phyloP scores from a whole-genome alignment of 192 early-diverging fungal species.

The Helicostylum pulchrum region DNA sequence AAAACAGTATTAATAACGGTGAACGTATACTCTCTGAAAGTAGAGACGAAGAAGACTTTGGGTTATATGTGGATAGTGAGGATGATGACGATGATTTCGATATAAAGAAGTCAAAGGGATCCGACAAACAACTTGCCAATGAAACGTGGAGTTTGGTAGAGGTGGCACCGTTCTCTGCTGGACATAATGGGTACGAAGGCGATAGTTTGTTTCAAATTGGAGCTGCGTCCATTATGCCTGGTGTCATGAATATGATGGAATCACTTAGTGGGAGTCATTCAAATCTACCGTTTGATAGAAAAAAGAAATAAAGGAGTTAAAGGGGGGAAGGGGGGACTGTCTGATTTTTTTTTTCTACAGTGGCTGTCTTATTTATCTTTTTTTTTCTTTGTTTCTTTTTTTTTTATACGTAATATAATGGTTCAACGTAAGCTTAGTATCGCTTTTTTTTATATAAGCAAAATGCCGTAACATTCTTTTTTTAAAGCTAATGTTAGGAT shows the following conservation, averaged over 20 bases:
- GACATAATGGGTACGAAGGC: constrained; percentile 2
- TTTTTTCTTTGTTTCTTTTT: too few relatives aligned
- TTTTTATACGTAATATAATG: too few relatives aligned
- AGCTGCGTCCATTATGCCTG: constrained; percentile 26
- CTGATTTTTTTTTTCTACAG: too few relatives aligned
- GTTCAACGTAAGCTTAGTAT: too few relatives aligned
- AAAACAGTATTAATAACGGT: too few relatives aligned
- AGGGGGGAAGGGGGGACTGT: too few relatives aligned
- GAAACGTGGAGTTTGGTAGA: constrained; percentile 39
- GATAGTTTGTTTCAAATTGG: constrained; percentile 29
- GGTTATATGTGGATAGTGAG: constrained; percentile 12
- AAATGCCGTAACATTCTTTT: too few relatives aligned
- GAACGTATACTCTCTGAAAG: background rate
- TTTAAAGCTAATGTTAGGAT: too few relatives aligned
- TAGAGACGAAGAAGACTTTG: constrained; percentile 5
- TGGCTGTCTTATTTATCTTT: too few relatives aligned
- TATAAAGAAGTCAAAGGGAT: background rate
- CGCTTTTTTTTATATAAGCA: too few relatives aligned
- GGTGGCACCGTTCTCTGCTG: constrained; percentile 26
- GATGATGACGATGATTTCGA: background rate
- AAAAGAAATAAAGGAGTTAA: too few relatives aligned
- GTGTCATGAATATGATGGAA: constrained; percentile 28
- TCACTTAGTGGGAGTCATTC: constrained; percentile 4
- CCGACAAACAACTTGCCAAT: background rate
- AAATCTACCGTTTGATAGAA: background rate